These are phyloP conservation scores for Malassezia furfur DNA, from an alignment of 1,284 basidiomycete species.

Conservation along the genomic window DNA sequence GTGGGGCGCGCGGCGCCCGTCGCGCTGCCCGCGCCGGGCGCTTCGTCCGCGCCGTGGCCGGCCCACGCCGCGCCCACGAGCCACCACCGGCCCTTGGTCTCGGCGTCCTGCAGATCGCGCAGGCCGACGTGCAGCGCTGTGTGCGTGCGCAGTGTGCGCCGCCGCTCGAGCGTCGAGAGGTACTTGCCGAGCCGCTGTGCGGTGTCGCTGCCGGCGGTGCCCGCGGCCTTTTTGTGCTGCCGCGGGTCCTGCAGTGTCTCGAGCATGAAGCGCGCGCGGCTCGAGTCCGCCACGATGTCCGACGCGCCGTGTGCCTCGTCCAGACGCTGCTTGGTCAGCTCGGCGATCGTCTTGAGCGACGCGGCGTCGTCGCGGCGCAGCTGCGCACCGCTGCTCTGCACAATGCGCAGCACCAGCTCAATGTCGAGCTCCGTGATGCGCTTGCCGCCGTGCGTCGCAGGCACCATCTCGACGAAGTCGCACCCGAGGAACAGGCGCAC, in stretches of 20 bases:
- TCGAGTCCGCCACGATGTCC: slow-evolving; percentile 14
- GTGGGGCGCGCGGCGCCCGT: slow-evolving; percentile 28
- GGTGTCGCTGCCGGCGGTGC: slow-evolving; percentile 5
- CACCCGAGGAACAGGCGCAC: slow-evolving; percentile 65
- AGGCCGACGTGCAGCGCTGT: slow-evolving; percentile 50
- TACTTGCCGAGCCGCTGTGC: slow-evolving; percentile 33
- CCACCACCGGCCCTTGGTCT: slow-evolving; percentile 95
- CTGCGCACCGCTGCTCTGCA: slow-evolving; percentile 52
- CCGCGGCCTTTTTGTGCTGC: slow-evolving; percentile 53
- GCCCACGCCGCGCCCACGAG: slow-evolving; percentile 91
- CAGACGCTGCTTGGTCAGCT: slow-evolving; percentile 27
- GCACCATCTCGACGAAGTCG: slow-evolving; percentile 1
- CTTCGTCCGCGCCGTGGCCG: slow-evolving; percentile 55
- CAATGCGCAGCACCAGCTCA: slow-evolving; percentile 75
- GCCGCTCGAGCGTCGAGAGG: slow-evolving; percentile 27
- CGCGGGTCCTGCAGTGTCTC: slow-evolving; percentile 35
- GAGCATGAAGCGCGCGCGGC: slow-evolving; percentile 43
- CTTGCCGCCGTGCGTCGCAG: neutral
- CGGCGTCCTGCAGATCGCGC: slow-evolving; percentile 72
- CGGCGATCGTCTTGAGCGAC: slow-evolving; percentile 37
- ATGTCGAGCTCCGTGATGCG: slow-evolving; percentile 48
- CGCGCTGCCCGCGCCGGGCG: slow-evolving; percentile 52
- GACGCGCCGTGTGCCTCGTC: slow-evolving; percentile 4
- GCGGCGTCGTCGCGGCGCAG: slow-evolving; percentile 36
- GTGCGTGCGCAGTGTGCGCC: slow-evolving; percentile 28